phyloP scores from a whole-genome alignment of 2,329 filamentous ascomycete species.

The Penicillium rolfsii region DNA sequence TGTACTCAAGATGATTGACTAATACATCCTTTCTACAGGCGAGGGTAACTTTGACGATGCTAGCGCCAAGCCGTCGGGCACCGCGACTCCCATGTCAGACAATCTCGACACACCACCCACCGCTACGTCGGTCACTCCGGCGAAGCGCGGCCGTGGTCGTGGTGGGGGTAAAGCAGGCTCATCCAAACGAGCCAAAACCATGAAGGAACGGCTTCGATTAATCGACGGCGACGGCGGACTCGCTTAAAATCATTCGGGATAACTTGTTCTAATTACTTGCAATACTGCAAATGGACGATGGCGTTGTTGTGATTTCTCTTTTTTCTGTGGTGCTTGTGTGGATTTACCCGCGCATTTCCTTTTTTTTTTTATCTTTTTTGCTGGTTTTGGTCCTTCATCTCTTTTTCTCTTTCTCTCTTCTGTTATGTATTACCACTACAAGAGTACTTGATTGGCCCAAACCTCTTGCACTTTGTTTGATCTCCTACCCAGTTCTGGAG shows the following conservation, averaged over 20 bases:
- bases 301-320: slow-evolving; percentile 23
- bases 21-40: slow-evolving; percentile 57
- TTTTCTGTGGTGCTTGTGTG: slow-evolving; percentile 7
- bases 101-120: slow-evolving; percentile 46
- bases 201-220: slow-evolving; percentile 54
- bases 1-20: slow-evolving; percentile 3
- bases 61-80: slow-evolving; percentile 78
- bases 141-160: slow-evolving; percentile 62
- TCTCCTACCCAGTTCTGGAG: not conserved
- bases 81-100: slow-evolving; percentile 76
- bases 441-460: slow-evolving; percentile 16
- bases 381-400: slow-evolving; percentile 17
- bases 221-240: slow-evolving; percentile 51
- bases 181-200: slow-evolving; percentile 64
- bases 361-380: slow-evolving; percentile 16
- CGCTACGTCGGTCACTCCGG: slow-evolving; percentile 39
- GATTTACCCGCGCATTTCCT: slow-evolving; percentile 4
- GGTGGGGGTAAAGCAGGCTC: slow-evolving; percentile 57
- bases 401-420: slow-evolving; percentile 9
- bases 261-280: slow-evolving; percentile 21
- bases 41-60: slow-evolving; percentile 95
- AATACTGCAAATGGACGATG: slow-evolving; percentile 23
- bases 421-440: slow-evolving; percentile 33
- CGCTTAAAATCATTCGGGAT: slow-evolving; percentile 18
- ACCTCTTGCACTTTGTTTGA: not conserved